Percentiles rank a stretch among this genome's conserved stretches.
phyloP scores from a whole-genome alignment of 371 early-diverging fungal species.

The Mucor irregularis region DNA sequence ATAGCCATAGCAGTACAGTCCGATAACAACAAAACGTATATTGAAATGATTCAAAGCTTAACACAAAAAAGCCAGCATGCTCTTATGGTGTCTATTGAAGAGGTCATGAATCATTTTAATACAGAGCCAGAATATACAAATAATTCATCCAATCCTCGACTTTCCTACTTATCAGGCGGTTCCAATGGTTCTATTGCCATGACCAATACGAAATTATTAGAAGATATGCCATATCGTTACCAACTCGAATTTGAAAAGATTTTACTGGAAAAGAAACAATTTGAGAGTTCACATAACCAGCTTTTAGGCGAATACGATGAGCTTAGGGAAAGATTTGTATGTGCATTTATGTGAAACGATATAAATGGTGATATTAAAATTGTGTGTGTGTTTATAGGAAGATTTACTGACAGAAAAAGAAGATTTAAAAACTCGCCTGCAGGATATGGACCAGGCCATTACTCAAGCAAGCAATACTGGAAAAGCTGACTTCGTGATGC shows the following conservation, averaged over 20 bases:
- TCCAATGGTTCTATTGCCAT: constrained; percentile 22
- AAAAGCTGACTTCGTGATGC: constrained; percentile 81
- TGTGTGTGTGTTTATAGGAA: constrained; percentile 50
- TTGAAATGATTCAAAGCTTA: constrained; percentile 84
- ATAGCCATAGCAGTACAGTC: constrained; percentile 90
- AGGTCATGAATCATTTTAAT: constrained; percentile 55
- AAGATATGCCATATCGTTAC: constrained; percentile 46
- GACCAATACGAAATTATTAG: constrained; percentile 23
- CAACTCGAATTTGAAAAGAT: constrained; percentile 47
- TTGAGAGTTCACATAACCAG: constrained; percentile 54
- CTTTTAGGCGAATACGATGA: constrained; percentile 55
- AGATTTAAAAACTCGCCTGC: constrained; percentile 60
- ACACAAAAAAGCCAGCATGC: constrained; percentile 79
- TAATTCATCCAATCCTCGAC: constrained; percentile 20
- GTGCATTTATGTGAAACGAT: background rate
- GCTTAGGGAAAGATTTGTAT: constrained; percentile 62
- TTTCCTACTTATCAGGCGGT: constrained; percentile 36
- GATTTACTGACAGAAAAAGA: constrained; percentile 64
- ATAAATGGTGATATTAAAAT: background rate
- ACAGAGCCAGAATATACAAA: constrained; percentile 30
- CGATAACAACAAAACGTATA: constrained; percentile 78
- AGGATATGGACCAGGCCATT: constrained; percentile 72
- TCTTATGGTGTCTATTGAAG: constrained; percentile 91
- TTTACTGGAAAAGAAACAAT: constrained; percentile 53
- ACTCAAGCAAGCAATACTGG: constrained; percentile 73